Conservation (phyloP, 1,284 basidiomycete species). For the Vanrija sp. region DNA sequence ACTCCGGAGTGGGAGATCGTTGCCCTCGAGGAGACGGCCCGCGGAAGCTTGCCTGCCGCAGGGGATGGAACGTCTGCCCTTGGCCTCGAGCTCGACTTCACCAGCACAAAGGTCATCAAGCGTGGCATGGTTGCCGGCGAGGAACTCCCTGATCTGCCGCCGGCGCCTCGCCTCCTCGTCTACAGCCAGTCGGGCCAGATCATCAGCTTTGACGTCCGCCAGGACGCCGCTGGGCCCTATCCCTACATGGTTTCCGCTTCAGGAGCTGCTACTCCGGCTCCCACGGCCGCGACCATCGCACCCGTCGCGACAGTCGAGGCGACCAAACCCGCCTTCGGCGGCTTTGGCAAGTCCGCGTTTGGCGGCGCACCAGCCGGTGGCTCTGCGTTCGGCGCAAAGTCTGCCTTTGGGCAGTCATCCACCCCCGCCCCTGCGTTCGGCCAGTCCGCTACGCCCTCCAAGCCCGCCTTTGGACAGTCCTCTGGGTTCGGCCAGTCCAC, state of each 20-base stretch:
- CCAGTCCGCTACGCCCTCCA: slow-evolving; percentile 17
- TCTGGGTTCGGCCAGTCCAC: slow-evolving; percentile 5
- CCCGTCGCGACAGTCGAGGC: slow-evolving; percentile 4
- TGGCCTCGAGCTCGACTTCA: slow-evolving; percentile 54
- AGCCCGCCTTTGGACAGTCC: background rate
- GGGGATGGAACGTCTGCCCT: slow-evolving; percentile 53
- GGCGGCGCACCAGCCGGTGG: slow-evolving; percentile 7
- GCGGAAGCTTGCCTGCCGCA: slow-evolving; percentile 50
- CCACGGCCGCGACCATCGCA: background rate
- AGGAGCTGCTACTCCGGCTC: background rate
- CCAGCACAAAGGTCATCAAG: slow-evolving; percentile 45
- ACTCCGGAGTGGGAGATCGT: slow-evolving; percentile 49
- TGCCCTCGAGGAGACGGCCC: slow-evolving; percentile 53
- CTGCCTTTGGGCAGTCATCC: slow-evolving; percentile 4
- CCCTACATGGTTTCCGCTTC: slow-evolving; percentile 46
- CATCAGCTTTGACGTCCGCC: slow-evolving; percentile 52
- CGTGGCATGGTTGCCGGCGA: slow-evolving; percentile 50
- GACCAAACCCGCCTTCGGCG: slow-evolving; percentile 10
- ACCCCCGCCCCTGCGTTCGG: slow-evolving; percentile 14
- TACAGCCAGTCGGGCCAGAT: slow-evolving; percentile 54
- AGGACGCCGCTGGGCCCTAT: slow-evolving; percentile 46
- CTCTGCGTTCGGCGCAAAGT: slow-evolving; percentile 18
- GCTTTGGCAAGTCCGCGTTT: slow-evolving; percentile 11
- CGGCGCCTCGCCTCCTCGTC: slow-evolving; percentile 50
- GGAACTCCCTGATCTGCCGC: slow-evolving; percentile 49